These are phyloP conservation scores for Eucalyptus pumila DNA, from an alignment of 345 rosid genomes.

Conservation along the genomic window DNA sequence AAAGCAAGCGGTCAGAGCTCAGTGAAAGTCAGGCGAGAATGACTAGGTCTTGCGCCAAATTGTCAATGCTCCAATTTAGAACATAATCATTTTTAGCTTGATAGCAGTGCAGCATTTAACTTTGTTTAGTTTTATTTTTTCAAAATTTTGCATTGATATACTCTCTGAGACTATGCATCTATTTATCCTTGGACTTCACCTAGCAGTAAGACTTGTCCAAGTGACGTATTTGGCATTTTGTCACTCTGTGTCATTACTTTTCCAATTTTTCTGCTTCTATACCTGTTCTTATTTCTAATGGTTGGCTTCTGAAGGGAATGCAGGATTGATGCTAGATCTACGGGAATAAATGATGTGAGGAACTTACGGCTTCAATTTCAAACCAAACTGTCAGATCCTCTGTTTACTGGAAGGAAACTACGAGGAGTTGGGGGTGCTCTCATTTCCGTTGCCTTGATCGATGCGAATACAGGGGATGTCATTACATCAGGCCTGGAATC, in stretches of 20 bases:
- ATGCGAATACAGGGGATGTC: neutral
- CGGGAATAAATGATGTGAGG: neutral
- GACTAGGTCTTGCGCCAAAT: neutral
- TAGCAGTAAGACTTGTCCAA: neutral
- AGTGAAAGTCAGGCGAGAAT: neutral
- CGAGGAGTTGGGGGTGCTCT: neutral
- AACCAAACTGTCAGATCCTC: neutral
- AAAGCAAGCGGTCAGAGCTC: neutral
- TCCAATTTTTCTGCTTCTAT: neutral
- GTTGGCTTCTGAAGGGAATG: neutral
- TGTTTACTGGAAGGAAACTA: neutral
- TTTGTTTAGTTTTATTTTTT: no score
- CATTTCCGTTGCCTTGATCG: neutral
- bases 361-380: neutral
- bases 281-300: neutral
- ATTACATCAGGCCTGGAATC: neutral
- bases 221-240: neutral
- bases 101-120: neutral
- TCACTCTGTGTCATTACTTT: neutral
- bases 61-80: neutral
- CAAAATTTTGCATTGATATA: neutral
- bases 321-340: conserved; percentile 9
- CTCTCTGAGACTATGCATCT: neutral
- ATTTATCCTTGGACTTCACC: neutral
- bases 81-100: neutral